Evolutionary conservation across 345 rosid species (phyloP).

Genomic region (Anacardium occidentale): DNA sequence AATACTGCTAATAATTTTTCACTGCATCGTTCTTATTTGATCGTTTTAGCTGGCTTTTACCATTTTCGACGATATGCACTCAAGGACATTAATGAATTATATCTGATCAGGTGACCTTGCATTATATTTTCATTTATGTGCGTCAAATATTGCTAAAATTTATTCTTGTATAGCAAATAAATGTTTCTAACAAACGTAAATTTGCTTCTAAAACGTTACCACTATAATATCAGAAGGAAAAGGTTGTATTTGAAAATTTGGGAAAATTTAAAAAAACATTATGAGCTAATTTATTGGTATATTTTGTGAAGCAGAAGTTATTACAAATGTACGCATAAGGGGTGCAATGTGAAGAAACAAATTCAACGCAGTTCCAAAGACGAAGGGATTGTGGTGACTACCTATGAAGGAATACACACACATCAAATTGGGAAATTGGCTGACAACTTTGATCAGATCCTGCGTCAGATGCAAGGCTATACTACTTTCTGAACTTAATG

Average conservation of each 20-base stretch:
- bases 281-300: no score
- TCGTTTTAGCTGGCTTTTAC: no score
- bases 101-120: no score
- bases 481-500: background rate
- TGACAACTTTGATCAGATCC: slow-evolving; percentile 38
- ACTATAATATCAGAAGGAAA: no score
- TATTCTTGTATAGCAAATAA: no score
- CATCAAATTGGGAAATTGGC: slow-evolving; percentile 30
- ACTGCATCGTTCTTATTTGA: background rate
- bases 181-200: no score
- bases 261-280: no score
- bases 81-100: no score
- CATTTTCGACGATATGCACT: no score
- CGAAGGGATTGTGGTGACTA: slow-evolving; percentile 45
- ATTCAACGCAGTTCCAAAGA: slow-evolving; percentile 43
- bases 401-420: slow-evolving; percentile 46
- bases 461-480: slow-evolving; percentile 22
- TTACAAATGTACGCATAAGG: slow-evolving; percentile 43
- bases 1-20: background rate
- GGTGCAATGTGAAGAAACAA: slow-evolving; percentile 54
- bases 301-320: slow-evolving; percentile 38
- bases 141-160: background rate
- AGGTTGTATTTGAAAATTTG: no score
- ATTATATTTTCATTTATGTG: background rate
- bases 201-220: no score